Evolutionary conservation across 179 eudicot genomes (phyloP), one percentile per base, ranked within the genome.

Genomic region (Heliamphora pulchella): DNA sequence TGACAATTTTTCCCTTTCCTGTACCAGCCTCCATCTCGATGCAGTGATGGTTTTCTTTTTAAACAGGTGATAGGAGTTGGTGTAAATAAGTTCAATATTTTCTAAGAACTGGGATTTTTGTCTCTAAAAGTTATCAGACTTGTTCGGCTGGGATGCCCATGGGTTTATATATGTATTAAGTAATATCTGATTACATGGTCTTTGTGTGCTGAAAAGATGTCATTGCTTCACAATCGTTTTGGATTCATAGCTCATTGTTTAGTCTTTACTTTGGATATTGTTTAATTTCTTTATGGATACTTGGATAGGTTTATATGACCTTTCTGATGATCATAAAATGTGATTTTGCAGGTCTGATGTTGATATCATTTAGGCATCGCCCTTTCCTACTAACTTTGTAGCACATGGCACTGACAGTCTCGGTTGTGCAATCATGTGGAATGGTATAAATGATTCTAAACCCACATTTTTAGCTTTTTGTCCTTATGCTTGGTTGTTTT

Each of bases 391-490:
- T 55, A 74, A 39, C 64, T 70, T 20, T 73, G 62, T 70, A 61
- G 78, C 82, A 73, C 18, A 85, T 85, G 89, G 83, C 78, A 54
- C 71, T 85, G 80, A 64, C 83, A 48, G 67, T 81, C 61, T 79
- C 71, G 15, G 77, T 57, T 73, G 76, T 79, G 75, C 87, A 89
- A 57, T 76, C 88, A 57, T 82, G 88, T 79, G 82, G 80, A 66
- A 85, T 87, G 90, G 88, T 86, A 80, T 65, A 47, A 6, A 82
- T 31, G 3, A 65, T 59, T 74, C 55, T 13, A 43, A n/a, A 71
- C 39, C 59, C 57, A 44, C 39, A 44, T 55, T 57, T 59, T 47
- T 75, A 39, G 77, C 59, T 39, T 75, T 18, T 75, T n/a, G 53
- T 4, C 10, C 48, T 41, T 39, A 6, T 39, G 71, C 7, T 67